Evolutionary conservation across 1,284 basidiomycete species (phyloP).

Genomic region (Rhodotorula sp.): DNA sequence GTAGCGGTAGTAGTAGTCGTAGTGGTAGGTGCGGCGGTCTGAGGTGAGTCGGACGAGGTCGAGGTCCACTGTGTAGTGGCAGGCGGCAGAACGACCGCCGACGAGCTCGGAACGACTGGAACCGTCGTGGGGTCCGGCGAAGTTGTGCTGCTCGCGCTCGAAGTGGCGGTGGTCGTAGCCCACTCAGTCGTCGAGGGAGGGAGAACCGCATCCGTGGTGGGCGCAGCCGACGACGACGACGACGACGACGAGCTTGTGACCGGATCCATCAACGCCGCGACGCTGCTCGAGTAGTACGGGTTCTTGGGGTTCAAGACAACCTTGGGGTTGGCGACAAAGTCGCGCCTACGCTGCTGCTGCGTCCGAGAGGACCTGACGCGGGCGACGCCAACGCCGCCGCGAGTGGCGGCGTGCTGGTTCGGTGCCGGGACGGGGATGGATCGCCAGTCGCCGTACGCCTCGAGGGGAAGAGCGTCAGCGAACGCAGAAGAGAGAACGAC

Average conservation of each 20-base stretch:
- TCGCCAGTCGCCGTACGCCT: neutral
- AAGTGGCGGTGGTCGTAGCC: neutral
- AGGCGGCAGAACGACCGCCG: neutral
- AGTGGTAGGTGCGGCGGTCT: no score
- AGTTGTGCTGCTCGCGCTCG: neutral
- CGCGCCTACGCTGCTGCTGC: neutral
- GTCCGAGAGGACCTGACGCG: neutral
- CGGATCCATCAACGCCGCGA: neutral
- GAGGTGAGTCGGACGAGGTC: neutral
- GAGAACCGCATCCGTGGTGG: neutral
- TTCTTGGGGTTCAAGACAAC: conserved; percentile 24
- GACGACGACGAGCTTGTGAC: neutral
- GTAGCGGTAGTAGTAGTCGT: neutral
- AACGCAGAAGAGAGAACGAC: neutral
- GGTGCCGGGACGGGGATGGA: neutral
- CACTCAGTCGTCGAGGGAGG: neutral
- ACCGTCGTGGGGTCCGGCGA: neutral
- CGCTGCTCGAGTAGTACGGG: conserved; percentile 14
- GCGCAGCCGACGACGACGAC: neutral
- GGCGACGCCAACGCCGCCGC: neutral
- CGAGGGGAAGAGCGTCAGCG: neutral
- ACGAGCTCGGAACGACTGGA: neutral
- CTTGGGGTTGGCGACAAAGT: conserved; percentile 26
- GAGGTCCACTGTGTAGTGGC: neutral
- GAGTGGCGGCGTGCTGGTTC: neutral